phyloP scores from a whole-genome alignment of 2,329 filamentous ascomycete species.

The Paracoccidioides lutzii region DNA sequence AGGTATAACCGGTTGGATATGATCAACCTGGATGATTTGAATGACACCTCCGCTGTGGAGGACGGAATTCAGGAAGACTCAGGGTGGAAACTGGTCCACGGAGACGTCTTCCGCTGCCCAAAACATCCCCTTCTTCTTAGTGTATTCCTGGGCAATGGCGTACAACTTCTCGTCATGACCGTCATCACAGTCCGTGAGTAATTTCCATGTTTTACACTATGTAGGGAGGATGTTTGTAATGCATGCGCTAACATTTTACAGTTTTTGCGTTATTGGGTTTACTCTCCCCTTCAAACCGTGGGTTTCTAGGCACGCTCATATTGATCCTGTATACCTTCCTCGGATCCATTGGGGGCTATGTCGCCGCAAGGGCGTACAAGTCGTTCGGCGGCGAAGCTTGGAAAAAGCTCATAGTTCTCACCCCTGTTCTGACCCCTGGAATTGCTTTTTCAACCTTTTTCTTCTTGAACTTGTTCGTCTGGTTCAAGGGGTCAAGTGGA shows the following conservation, averaged over 20 bases:
- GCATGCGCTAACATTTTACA: constrained; percentile 4
- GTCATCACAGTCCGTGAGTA: constrained; percentile 65
- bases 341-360: constrained; percentile 83
- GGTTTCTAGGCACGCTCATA: constrained; percentile 84
- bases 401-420: constrained; percentile 86
- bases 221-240: neutral
- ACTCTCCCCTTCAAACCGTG: constrained; percentile 87
- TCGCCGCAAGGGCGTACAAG: constrained; percentile 86
- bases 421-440: constrained; percentile 71
- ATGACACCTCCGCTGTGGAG: constrained; percentile 63
- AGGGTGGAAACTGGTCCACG: constrained; percentile 96
- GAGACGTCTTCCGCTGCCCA: constrained; percentile 88
- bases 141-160: constrained; percentile 80
- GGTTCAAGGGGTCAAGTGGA: constrained; percentile 82
- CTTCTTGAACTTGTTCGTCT: constrained; percentile 88
- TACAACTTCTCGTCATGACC: constrained; percentile 95
- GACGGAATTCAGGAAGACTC: constrained; percentile 96
- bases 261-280: constrained; percentile 87
- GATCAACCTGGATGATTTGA: constrained; percentile 79
- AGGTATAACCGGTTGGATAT: constrained; percentile 91
- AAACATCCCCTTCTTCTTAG: constrained; percentile 72
- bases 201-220: neutral
- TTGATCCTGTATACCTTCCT: constrained; percentile 87
- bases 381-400: constrained; percentile 81
- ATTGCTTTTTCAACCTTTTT: constrained; percentile 84